Evolutionary conservation across 2,329 filamentous ascomycete species (phyloP).

Genomic region (Boeremia exigua): DNA sequence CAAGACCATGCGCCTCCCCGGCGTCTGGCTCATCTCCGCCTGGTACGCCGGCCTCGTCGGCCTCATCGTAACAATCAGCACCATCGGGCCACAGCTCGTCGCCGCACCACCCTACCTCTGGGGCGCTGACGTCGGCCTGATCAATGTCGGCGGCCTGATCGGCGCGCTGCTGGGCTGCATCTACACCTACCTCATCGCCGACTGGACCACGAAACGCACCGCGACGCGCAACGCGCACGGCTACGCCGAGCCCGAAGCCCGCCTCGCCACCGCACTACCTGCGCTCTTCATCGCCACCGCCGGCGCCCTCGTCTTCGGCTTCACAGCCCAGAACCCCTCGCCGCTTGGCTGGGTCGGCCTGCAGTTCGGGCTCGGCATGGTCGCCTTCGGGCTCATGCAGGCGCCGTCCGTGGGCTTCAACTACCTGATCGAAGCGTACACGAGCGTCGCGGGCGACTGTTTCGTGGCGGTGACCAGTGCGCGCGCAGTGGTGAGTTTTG

Average conservation of each 20-base stretch:
- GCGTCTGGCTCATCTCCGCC: slow-evolving; percentile 51
- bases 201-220: slow-evolving; percentile 45
- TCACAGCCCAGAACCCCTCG: slow-evolving; percentile 48
- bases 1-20: slow-evolving; percentile 47
- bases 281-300: slow-evolving; percentile 46
- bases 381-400: slow-evolving; percentile 51
- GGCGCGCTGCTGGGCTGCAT: slow-evolving; percentile 45
- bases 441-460: slow-evolving; percentile 56
- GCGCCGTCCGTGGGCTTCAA: slow-evolving; percentile 53
- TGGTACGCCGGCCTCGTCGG: slow-evolving; percentile 53
- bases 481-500: slow-evolving; percentile 58
- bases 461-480: slow-evolving; percentile 61
- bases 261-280: slow-evolving; percentile 49
- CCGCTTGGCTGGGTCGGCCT: slow-evolving; percentile 49
- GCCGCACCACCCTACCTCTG: slow-evolving; percentile 51
- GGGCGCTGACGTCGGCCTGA: slow-evolving; percentile 48
- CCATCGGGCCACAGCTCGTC: slow-evolving; percentile 47
- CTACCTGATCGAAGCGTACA: slow-evolving; percentile 60
- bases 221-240: slow-evolving; percentile 47
- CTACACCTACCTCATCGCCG: slow-evolving; percentile 48
- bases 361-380: slow-evolving; percentile 49
- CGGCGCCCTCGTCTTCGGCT: slow-evolving; percentile 50
- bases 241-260: slow-evolving; percentile 49
- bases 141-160: slow-evolving; percentile 49
- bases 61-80: slow-evolving; percentile 48